These are phyloP conservation scores for Lithohypha guttulata DNA, from an alignment of 2,329 filamentous ascomycete genomes.

Conservation along the genomic window DNA sequence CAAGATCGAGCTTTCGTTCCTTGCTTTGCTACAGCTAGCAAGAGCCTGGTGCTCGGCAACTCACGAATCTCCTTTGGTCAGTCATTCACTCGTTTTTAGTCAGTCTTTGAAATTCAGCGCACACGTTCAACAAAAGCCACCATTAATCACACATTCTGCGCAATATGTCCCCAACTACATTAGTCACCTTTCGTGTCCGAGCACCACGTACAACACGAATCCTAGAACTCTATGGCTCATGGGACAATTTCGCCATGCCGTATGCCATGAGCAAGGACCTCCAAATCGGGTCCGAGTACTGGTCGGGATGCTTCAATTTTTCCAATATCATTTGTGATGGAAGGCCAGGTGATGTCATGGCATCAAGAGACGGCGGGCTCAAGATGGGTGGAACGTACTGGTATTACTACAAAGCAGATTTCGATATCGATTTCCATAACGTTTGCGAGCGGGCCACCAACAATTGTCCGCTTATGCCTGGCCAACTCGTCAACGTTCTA, in stretches of 20 bases:
- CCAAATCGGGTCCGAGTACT: conserved; percentile 62
- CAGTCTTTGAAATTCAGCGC: neutral
- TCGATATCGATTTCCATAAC: conserved; percentile 66
- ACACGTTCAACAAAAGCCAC: too few species aligned
- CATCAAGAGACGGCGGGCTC: conserved; percentile 60
- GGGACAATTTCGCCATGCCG: conserved; percentile 79
- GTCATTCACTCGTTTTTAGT: neutral
- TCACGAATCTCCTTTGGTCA: conserved; percentile 3
- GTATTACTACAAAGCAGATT: conserved; percentile 83
- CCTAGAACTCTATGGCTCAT: conserved; percentile 78
- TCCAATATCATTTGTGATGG: conserved; percentile 77
- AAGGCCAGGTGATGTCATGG: conserved; percentile 41
- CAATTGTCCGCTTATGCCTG: conserved; percentile 73
- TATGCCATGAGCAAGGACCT: conserved; percentile 75
- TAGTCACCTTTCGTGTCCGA: conserved; percentile 26
- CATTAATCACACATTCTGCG: neutral
- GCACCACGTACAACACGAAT: conserved; percentile 38
- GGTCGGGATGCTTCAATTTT: conserved; percentile 81
- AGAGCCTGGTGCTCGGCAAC: conserved; percentile 7
- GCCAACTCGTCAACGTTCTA: conserved; percentile 76
- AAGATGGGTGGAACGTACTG: conserved; percentile 92
- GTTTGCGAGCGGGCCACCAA: conserved; percentile 62
- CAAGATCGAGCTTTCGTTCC: neutral
- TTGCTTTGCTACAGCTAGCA: too few species aligned
- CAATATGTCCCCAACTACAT: conserved; percentile 19